Evolutionary conservation across 2,329 filamentous ascomycete genomes (phyloP), one percentile per base, ranked within the genome.

Genomic region (Neofusicoccum ribis): DNA sequence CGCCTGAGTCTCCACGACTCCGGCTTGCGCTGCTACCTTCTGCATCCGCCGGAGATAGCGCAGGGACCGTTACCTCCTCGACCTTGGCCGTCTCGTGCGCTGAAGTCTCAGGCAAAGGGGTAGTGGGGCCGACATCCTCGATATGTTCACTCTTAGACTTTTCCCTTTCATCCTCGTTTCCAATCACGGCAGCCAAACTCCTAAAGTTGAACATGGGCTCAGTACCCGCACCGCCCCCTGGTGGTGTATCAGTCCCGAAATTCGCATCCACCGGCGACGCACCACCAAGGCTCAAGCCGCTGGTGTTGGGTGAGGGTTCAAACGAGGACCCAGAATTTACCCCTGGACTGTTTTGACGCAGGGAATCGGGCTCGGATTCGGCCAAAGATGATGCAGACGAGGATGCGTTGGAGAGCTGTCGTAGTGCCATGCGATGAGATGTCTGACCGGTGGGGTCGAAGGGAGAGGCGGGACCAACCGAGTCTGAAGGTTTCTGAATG

Each of bases 201-300:
- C 88, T 85, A 74, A 97, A 97, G 76, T 97, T 97, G 78, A 96
- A 95, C 86, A 97, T 88, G 3, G 92, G 87, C 73, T 97, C 93
- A 0, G 84, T 80, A 51, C 84, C 83, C 4, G 81, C 84, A 5
- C 78, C 79, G 69, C 79, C 79, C 14, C 83, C 82, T 4, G 83
- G 80, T 27, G 85, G 84, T 6, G 81, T 77, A 75, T 79, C 9
- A 63, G 34, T 27, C 20, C 47, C 81, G 2, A 86, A 75, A 49
- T 84, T 85, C 5, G 83, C 72, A 5, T 82, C 83, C 69, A 84
- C 86, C 0, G 81, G 80, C 41, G 79, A 81, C 0, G 84, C 81
- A 20, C 67, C 52, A 17, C 51, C 64, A 23, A 62, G 59, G 71
- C 71, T 49, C 1, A 85, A 72, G 4, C 84, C 84, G 67, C 86